Percentiles rank a stretch among this genome's conserved stretches.
phyloP scores from a whole-genome alignment of 805 yeast genomes.

The Schwanniomyces pseudopolymorphus region DNA sequence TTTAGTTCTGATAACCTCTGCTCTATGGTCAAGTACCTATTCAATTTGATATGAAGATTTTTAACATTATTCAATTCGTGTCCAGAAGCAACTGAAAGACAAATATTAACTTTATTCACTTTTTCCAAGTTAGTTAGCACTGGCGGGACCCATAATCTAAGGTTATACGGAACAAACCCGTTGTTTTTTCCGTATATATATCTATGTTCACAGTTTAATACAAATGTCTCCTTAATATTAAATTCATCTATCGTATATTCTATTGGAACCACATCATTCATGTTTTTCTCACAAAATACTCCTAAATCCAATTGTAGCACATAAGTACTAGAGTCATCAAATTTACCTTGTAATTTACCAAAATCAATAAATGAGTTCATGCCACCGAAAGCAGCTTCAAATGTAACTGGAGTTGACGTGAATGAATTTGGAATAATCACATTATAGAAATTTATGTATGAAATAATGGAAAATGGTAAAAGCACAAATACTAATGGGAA shows the following conservation, averaged over 20 bases:
- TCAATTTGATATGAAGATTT: neutral
- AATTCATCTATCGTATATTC: slow-evolving; percentile 6
- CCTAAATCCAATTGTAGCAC: slow-evolving; percentile 19
- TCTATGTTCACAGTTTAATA: slow-evolving; percentile 31
- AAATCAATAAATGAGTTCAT: neutral
- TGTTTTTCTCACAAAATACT: slow-evolving; percentile 21
- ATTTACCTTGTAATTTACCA: neutral
- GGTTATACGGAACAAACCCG: slow-evolving; percentile 33
- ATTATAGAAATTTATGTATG: slow-evolving; percentile 35
- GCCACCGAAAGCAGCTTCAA: neutral
- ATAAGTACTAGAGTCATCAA: slow-evolving; percentile 12
- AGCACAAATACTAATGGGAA: slow-evolving; percentile 26
- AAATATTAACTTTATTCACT: slow-evolving; percentile 8
- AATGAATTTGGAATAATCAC: slow-evolving; percentile 28
- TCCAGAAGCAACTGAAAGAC: neutral
- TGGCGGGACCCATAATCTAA: slow-evolving; percentile 39
- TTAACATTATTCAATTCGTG: neutral
- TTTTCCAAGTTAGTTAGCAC: slow-evolving; percentile 16
- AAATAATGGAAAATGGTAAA: slow-evolving; percentile 33
- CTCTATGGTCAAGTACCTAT: slow-evolving; percentile 12
- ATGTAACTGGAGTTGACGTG: slow-evolving; percentile 15
- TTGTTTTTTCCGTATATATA: slow-evolving; percentile 29
- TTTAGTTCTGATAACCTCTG: slow-evolving; percentile 11
- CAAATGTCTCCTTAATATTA: slow-evolving; percentile 10
- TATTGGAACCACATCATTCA: slow-evolving; percentile 15